Conservation (phyloP, 805 yeast species). For the Starmerella bacillaris region DNA sequence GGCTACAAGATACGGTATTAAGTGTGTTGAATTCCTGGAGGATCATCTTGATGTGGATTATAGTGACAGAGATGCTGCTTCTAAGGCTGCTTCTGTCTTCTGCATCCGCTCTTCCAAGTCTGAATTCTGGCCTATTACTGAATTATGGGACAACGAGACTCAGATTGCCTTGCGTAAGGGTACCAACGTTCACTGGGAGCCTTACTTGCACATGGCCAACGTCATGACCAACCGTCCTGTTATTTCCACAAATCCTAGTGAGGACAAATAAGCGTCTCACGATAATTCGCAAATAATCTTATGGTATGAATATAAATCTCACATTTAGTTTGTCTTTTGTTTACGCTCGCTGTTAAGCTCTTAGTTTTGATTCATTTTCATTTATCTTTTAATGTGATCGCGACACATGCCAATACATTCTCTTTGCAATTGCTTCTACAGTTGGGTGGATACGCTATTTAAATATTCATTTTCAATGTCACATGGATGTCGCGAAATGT, state of each 20-base stretch:
- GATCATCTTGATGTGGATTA: constrained; percentile 22
- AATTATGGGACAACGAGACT: constrained; percentile 74
- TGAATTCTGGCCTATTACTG: constrained; percentile 53
- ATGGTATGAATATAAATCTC: too few species aligned
- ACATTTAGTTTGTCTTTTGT: too few species aligned
- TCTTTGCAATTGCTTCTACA: too few species aligned
- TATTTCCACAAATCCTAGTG: background rate
- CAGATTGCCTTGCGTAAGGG: constrained; percentile 71
- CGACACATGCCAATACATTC: too few species aligned
- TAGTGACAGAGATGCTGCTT: constrained; percentile 9
- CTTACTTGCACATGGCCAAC: constrained; percentile 60
- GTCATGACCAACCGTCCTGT: constrained; percentile 39
- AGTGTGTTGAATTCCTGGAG: constrained; percentile 78
- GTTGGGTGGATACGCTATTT: too few species aligned
- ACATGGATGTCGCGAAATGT: too few species aligned
- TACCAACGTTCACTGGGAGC: constrained; percentile 68
- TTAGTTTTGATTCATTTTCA: too few species aligned
- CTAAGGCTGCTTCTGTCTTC: constrained; percentile 39
- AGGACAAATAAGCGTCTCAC: too few species aligned
- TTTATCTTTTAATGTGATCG: too few species aligned
- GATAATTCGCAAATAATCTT: too few species aligned
- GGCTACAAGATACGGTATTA: constrained; percentile 78
- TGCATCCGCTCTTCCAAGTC: constrained; percentile 69
- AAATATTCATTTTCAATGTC: too few species aligned
- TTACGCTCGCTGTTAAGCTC: too few species aligned